Base-by-base conservation (phyloP, 345 rosid species). In the Ricinus communis region DNA sequence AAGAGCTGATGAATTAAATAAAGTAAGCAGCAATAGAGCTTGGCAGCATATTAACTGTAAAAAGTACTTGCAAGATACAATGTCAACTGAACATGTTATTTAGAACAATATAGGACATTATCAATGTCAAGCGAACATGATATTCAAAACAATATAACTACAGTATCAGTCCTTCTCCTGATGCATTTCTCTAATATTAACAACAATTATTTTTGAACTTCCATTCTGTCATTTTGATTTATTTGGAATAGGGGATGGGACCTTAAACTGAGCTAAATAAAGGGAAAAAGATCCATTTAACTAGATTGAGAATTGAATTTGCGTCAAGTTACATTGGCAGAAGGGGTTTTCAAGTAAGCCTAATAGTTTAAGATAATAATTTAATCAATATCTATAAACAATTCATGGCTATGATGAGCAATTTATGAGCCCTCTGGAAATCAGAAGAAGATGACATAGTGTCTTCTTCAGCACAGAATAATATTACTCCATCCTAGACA, bases 1-100 rank as follows among this genome's bases (percentile, higher is more conserved):
- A 46, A 24, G 43, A 55, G 28, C 49, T 4, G 49, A 45, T 30
- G 30, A 62, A 59, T 41, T 38, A 62, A 65, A 55, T 65, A 70
- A 63, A 76, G 14, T 16, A 65, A 25, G n/a, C 27, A 41, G 60
- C 49, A 71, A 4, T 3, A 24, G 0, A 3, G 19, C 63, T 19
- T 3, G 24, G 46, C 58, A 28, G 28, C 41, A 46, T 45, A 41
- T 63, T 14, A 50, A 28, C 10, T 7, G 19, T 14, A 24, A 16
- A 49, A 50, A 28, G 40, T 49, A 31, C 47, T 63, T 24, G 16
- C 11, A 24, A 22, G n/a, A 63, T 24, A 62, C 45, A 22, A 49
- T 30, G 36, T 65, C 36, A 63, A 55, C 8, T 25, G 33, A 13
- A 55, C 30, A 55, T 10, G 65, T 33, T 22, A 36, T 47, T 61